phyloP scores from a whole-genome alignment of 2,329 filamentous ascomycete genomes.

The Calcarisporium arbuscula region DNA sequence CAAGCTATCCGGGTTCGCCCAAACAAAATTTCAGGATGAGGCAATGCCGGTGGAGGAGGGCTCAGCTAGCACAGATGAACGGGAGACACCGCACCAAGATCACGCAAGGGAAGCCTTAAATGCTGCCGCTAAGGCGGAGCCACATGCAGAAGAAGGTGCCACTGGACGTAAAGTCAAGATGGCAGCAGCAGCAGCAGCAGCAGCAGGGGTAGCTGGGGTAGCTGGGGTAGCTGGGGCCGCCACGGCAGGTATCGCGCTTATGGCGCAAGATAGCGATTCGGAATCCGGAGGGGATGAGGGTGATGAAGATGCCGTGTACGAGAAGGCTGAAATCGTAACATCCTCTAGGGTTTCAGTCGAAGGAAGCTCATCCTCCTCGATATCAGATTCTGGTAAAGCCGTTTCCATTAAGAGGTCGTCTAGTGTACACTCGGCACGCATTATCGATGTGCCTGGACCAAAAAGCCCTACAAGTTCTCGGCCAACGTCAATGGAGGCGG shows the following conservation, averaged over 20 bases:
- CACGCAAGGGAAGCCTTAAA: too few relatives aligned
- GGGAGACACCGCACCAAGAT: too few relatives aligned
- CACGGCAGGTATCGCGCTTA: too few relatives aligned
- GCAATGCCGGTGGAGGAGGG: background rate
- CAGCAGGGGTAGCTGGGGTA: too few relatives aligned
- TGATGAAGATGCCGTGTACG: conserved; percentile 40
- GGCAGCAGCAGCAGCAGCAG: too few relatives aligned
- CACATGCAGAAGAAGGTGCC: too few relatives aligned
- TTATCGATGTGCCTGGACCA: conserved; percentile 49
- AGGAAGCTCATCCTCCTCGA: conserved; percentile 42
- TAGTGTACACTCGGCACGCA: conserved; percentile 50
- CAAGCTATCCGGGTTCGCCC: too few relatives aligned
- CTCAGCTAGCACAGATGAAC: too few relatives aligned
- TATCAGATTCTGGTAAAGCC: conserved; percentile 39
- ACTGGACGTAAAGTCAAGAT: too few relatives aligned
- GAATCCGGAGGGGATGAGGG: conserved; percentile 35
- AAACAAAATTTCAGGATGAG: too few relatives aligned
- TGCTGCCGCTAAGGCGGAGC: too few relatives aligned
- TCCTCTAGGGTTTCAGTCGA: conserved; percentile 50
- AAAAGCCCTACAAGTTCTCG: conserved; percentile 46
- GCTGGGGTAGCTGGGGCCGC: too few relatives aligned
- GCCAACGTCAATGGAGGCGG: conserved; percentile 38
- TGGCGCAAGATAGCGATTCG: conserved; percentile 12
- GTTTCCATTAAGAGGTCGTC: conserved; percentile 31
- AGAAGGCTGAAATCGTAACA: conserved; percentile 53